A percentile compares a stretch with the other conserved stretches of the same genome.
Conservation (phyloP, 2,329 filamentous ascomycete species). For the Neonectria sp. region DNA sequence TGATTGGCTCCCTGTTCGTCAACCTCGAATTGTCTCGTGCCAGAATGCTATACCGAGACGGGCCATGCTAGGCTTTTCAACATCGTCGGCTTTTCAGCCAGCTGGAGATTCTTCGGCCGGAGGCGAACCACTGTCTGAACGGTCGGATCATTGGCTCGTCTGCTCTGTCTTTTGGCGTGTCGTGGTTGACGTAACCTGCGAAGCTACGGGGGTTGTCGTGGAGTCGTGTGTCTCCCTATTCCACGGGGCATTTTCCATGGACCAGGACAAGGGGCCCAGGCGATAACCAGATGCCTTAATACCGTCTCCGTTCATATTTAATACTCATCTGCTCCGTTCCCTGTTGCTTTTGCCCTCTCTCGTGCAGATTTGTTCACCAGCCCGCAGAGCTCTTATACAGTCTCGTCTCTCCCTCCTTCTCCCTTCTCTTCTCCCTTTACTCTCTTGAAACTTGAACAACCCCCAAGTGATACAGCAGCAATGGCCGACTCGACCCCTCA, state of each 20-base stretch:
- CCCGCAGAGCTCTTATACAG: not conserved
- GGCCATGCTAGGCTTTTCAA: conserved; percentile 3
- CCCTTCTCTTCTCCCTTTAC: not conserved
- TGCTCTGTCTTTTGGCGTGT: not conserved
- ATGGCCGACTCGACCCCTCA: conserved; percentile 34
- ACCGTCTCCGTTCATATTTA: conserved; percentile 20
- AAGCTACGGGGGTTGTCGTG: not conserved
- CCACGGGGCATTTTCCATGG: not conserved
- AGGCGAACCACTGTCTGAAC: not conserved
- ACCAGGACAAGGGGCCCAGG: not conserved
- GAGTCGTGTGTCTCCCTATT: not conserved
- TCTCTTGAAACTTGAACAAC: not conserved
- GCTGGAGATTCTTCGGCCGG: not conserved
- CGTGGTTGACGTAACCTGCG: not conserved
- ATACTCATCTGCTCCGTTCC: conserved; percentile 6
- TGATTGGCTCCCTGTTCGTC: conserved; percentile 37
- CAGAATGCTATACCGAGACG: conserved; percentile 36
- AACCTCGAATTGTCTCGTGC: conserved; percentile 35
- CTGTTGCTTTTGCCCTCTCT: not conserved
- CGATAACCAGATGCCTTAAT: not conserved
- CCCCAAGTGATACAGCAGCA: conserved; percentile 11
- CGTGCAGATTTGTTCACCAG: conserved; percentile 12
- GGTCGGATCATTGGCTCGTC: not conserved
- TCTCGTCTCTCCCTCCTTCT: conserved; percentile 9
- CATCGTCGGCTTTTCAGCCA: not conserved